Evolutionary conservation across 1,284 basidiomycete species (phyloP).

Genomic region (Heliocybe sulcata): DNA sequence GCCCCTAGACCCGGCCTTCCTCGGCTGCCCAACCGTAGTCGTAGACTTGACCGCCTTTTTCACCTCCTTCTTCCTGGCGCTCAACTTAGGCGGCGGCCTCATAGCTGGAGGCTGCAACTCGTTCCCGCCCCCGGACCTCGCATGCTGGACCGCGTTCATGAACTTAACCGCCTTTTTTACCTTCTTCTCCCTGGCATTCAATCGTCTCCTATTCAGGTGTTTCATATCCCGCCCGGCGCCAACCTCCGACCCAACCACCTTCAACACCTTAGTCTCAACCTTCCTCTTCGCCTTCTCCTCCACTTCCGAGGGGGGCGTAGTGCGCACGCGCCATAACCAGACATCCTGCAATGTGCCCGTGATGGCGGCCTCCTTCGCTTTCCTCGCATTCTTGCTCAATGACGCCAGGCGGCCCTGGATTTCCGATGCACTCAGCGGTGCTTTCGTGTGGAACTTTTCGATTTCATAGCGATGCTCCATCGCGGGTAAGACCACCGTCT

Average conservation of each 20-base stretch:
- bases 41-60: slow-evolving; percentile 25
- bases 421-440: slow-evolving; percentile 22
- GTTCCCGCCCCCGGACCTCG: neutral
- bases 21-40: slow-evolving; percentile 11
- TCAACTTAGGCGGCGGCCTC: slow-evolving; percentile 18
- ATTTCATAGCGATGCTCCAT: slow-evolving; percentile 35
- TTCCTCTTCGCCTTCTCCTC: slow-evolving; percentile 14
- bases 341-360: slow-evolving; percentile 17
- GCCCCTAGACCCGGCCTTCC: slow-evolving; percentile 7
- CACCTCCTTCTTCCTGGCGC: slow-evolving; percentile 25
- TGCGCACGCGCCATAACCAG: slow-evolving; percentile 32
- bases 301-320: slow-evolving; percentile 4
- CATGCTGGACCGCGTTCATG: slow-evolving; percentile 15
- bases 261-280: too few relatives aligned
- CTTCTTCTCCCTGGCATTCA: slow-evolving; percentile 26
- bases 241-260: slow-evolving; percentile 31
- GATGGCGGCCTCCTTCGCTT: slow-evolving; percentile 12
- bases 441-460: slow-evolving; percentile 32
- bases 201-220: slow-evolving; percentile 49
- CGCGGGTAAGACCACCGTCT: slow-evolving; percentile 41
- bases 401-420: slow-evolving; percentile 18
- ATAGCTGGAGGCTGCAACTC: neutral
- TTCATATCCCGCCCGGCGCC: slow-evolving; percentile 46
- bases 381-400: slow-evolving; percentile 21
- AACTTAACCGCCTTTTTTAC: slow-evolving; percentile 25